Percentiles rank a stretch among this genome's conserved stretches.
These are phyloP conservation scores for Xylaria arbuscula DNA, from an alignment of 2,329 filamentous ascomycete species.

Conservation along the genomic window DNA sequence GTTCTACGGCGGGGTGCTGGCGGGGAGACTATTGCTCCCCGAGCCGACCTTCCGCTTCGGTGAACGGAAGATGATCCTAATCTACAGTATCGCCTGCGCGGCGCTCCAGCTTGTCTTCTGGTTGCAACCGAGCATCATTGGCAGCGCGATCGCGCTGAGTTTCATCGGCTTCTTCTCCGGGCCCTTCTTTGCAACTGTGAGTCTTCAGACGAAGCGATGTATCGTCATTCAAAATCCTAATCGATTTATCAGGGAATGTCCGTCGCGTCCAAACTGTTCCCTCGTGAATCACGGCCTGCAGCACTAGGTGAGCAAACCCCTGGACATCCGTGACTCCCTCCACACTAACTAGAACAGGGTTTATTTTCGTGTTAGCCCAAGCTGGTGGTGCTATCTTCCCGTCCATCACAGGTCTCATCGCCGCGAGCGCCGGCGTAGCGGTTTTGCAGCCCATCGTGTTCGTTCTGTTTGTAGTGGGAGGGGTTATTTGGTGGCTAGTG, in stretches of 20 bases:
- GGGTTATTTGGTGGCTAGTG: constrained; percentile 56
- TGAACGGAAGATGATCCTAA: constrained; percentile 66
- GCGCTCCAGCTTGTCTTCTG: constrained; percentile 69
- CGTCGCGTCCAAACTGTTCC: constrained; percentile 62
- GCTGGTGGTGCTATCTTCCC: constrained; percentile 64
- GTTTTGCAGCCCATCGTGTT: constrained; percentile 62
- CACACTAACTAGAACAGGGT: constrained; percentile 44
- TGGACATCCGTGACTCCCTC: neutral
- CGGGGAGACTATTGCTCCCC: constrained; percentile 66
- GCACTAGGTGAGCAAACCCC: constrained; percentile 55
- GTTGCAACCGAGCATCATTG: constrained; percentile 72
- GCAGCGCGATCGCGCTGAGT: constrained; percentile 61
- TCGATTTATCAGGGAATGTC: constrained; percentile 58
- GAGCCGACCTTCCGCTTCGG: constrained; percentile 70
- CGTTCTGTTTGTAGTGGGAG: constrained; percentile 56
- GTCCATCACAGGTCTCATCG: constrained; percentile 61
- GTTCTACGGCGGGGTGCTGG: constrained; percentile 67
- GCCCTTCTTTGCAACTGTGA: constrained; percentile 65
- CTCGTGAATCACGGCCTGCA: constrained; percentile 58
- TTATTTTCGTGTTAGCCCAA: constrained; percentile 64
- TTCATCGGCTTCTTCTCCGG: constrained; percentile 66
- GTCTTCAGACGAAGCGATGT: constrained; percentile 28
- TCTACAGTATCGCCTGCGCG: constrained; percentile 64
- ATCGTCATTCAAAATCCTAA: constrained; percentile 8
- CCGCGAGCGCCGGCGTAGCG: constrained; percentile 56